Percentiles rank a stretch among this genome's conserved stretches.
phyloP scores from a whole-genome alignment of 352 stramenopile genomes.

The Pythium grandisporangium region DNA sequence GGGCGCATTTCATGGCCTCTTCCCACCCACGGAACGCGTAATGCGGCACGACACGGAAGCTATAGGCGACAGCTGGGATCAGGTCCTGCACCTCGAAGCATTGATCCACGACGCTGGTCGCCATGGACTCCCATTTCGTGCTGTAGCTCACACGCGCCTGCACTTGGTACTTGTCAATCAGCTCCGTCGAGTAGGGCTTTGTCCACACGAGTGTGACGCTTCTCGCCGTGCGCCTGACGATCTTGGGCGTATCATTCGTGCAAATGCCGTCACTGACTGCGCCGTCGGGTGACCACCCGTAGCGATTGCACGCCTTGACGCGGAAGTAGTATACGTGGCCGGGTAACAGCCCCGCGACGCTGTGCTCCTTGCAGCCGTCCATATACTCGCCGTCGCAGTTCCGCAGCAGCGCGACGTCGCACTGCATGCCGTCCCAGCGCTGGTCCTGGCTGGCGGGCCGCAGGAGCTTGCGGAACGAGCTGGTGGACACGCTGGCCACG shows the following conservation, averaged over 20 bases:
- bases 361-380: conserved; percentile 20
- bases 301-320: conserved; percentile 27
- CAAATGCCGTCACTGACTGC: conserved; percentile 39
- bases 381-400: conserved; percentile 8
- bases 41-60: conserved; percentile 41
- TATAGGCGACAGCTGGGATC: conserved; percentile 31
- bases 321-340: conserved; percentile 46
- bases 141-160: conserved; percentile 22
- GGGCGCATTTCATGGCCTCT: conserved; percentile 16
- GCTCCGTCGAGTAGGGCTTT: conserved; percentile 35
- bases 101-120: conserved; percentile 12
- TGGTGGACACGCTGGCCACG: conserved; percentile 16
- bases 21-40: conserved; percentile 23
- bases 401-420: conserved; percentile 15
- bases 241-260: conserved; percentile 38
- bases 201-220: conserved; percentile 37
- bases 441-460: conserved; percentile 21
- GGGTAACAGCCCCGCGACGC: conserved; percentile 18
- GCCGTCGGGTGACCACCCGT: conserved; percentile 39
- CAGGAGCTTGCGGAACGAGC: conserved; percentile 22
- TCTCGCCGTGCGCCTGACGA: conserved; percentile 16
- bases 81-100: conserved; percentile 15
- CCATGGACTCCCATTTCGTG: conserved; percentile 21
- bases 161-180: conserved; percentile 41
- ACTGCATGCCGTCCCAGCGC: conserved; percentile 22